Conservation (phyloP, 106 monocot species). For the Acanthochlamys bracteata region DNA sequence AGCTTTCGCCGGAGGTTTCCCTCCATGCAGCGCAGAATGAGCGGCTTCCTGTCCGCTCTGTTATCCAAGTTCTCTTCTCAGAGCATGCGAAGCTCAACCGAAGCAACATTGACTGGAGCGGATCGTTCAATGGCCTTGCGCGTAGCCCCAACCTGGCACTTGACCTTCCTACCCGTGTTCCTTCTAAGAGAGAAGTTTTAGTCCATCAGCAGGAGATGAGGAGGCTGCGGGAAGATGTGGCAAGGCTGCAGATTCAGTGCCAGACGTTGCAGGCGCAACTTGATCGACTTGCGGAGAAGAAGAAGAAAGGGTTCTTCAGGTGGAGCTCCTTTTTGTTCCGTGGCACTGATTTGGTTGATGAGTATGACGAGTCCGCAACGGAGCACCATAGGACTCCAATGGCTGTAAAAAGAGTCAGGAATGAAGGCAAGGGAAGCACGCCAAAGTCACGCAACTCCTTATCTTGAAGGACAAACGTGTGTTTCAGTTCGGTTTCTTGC, state of each 20-base stretch:
- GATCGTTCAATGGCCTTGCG: conserved; percentile 29
- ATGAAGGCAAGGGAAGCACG: conserved; percentile 15
- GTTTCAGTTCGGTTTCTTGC: neutral
- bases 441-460: conserved; percentile 49
- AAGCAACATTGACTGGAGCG: conserved; percentile 30
- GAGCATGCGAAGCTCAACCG: conserved; percentile 53
- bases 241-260: conserved; percentile 65
- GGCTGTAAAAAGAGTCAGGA: conserved; percentile 24
- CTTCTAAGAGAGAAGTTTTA: conserved; percentile 55
- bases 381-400: conserved; percentile 23
- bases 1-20: conserved; percentile 62
- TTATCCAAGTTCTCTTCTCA: conserved; percentile 63
- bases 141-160: conserved; percentile 42
- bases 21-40: conserved; percentile 78
- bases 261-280: conserved; percentile 57
- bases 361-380: conserved; percentile 21
- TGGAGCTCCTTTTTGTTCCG: conserved; percentile 55
- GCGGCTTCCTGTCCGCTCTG: conserved; percentile 65
- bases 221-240: conserved; percentile 54
- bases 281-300: conserved; percentile 31
- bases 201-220: conserved; percentile 71
- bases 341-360: conserved; percentile 19
- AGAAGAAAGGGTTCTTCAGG: conserved; percentile 42
- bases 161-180: conserved; percentile 46
- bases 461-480: conserved; percentile 14